These are phyloP conservation scores for Aureobasidium namibiae DNA, from an alignment of 2,329 filamentous ascomycete species.

Conservation along the genomic window DNA sequence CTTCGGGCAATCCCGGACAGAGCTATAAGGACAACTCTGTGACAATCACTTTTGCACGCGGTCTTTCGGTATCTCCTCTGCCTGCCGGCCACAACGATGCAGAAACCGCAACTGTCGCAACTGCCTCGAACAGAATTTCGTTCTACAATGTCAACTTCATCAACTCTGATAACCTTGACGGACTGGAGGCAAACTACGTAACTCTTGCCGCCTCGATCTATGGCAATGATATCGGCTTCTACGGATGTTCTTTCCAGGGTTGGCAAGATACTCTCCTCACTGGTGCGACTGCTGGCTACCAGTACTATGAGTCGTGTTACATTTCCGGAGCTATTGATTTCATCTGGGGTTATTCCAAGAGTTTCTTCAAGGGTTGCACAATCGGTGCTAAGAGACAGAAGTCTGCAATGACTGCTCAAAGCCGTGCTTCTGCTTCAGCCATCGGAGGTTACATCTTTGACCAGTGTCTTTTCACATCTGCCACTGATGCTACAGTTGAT, in stretches of 20 bases:
- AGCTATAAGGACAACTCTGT: constrained; percentile 32
- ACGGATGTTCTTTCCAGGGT: constrained; percentile 24
- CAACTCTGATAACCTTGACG: constrained; percentile 26
- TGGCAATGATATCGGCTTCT: constrained; percentile 26
- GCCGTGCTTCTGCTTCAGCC: constrained; percentile 28
- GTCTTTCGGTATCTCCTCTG: constrained; percentile 31
- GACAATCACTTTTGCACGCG: constrained; percentile 25
- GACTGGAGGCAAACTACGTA: constrained; percentile 22
- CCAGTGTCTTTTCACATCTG: constrained; percentile 25
- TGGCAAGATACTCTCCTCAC: constrained; percentile 26
- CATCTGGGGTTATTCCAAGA: constrained; percentile 37
- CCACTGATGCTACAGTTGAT: constrained; percentile 24
- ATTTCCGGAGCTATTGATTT: constrained; percentile 37
- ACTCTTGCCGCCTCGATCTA: constrained; percentile 28
- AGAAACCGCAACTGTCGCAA: constrained; percentile 36
- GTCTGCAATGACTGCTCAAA: constrained; percentile 32
- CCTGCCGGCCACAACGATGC: constrained; percentile 33
- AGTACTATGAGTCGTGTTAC: constrained; percentile 33
- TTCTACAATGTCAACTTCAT: constrained; percentile 28
- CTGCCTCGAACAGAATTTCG: constrained; percentile 32
- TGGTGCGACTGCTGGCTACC: constrained; percentile 26
- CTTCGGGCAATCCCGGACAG: constrained; percentile 24
- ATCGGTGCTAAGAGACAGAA: constrained; percentile 29
- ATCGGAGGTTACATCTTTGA: constrained; percentile 32
- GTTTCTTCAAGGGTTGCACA: constrained; percentile 35